Base-by-base conservation (phyloP, 768 basidiomycete genomes). In the Boletellus ananiceps region DNA sequence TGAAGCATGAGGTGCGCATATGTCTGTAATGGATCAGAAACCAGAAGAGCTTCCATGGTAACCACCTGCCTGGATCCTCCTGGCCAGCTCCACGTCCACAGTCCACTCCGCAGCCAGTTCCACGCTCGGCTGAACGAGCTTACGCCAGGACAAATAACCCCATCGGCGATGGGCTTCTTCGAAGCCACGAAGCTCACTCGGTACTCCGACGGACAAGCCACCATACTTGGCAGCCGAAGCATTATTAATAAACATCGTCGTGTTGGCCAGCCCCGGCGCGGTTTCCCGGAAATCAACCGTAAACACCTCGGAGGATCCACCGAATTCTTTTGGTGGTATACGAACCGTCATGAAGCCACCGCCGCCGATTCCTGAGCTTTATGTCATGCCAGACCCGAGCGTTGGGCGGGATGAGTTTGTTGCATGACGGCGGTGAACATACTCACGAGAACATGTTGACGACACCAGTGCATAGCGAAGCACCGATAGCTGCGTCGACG, bases 391-490 rank as follows among this genome's bases (percentile, higher is more conserved):
- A 36, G 25, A 15, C 32, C 59, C 45, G 13, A 32, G 40, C 34
- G 18, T 27, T 43, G 49, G 49, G 25, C 44, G 12, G 56, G 50
- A n/a, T 29, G 21, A 18, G 18, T 32, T 15, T 52, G 34, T 38
- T 9, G 16, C 31, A 29, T 31, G n/a, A 19, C 8, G 15, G 23
- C 18, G 57, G 34, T 16, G 27, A 11, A 13, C 14, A 4, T 13
- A 76, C 82, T 63, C 60, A 93, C 77, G 89, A 90, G 65, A 93
- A 96, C 83, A 91, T 91, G 65, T 93, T 93, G 44, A 92, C 81
- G 3, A 89, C 84, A 5, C 88, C 87, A 31, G 72, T 71, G 63
- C 95, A 97, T 21, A 97, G 72, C 0, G 85, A 81, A 0, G 88
- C 77, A 18, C 83, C 80, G 46, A 97, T 82, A 0, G 83, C 86